Conservation (phyloP, 2,329 filamentous ascomycete species). For the Trichoderma koningii region DNA sequence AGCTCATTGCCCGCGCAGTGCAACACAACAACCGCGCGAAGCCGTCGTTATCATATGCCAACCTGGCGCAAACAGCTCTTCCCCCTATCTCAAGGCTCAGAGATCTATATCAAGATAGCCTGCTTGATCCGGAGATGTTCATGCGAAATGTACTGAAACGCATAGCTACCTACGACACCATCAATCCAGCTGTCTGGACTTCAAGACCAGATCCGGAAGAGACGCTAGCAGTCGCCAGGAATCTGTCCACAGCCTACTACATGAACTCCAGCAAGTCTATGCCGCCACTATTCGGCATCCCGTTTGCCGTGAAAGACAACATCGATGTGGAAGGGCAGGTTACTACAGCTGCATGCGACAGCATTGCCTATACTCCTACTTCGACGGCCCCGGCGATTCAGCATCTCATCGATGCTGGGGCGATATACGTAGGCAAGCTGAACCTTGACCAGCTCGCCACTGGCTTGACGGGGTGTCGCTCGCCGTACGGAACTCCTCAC, state of each 20-base stretch:
- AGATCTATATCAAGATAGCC: neutral
- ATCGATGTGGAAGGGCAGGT: slow-evolving; percentile 29
- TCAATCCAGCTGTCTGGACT: slow-evolving; percentile 11
- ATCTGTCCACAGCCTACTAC: neutral
- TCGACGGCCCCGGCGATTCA: slow-evolving; percentile 30
- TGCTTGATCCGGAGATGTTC: neutral
- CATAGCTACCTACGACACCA: neutral
- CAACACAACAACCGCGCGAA: neutral
- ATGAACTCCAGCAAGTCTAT: slow-evolving; percentile 14
- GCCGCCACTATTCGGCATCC: slow-evolving; percentile 31
- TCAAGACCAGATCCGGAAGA: neutral
- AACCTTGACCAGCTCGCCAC: slow-evolving; percentile 49
- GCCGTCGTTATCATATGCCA: neutral
- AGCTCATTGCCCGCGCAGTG: neutral
- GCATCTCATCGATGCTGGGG: slow-evolving; percentile 34
- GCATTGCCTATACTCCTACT: slow-evolving; percentile 20
- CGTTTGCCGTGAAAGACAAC: slow-evolving; percentile 33
- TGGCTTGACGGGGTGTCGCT: slow-evolving; percentile 30
- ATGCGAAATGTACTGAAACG: neutral
- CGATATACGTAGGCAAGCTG: slow-evolving; percentile 49
- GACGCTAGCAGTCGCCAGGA: neutral
- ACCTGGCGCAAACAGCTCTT: neutral
- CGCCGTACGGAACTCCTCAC: slow-evolving; percentile 29
- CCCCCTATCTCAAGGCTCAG: slow-evolving; percentile 6
- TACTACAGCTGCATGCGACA: slow-evolving; percentile 29